A percentile compares a stretch with the other conserved stretches of the same genome.
These are phyloP conservation scores for Ampelomyces quisqualis DNA, from an alignment of 2,329 filamentous ascomycete genomes.

Conservation along the genomic window DNA sequence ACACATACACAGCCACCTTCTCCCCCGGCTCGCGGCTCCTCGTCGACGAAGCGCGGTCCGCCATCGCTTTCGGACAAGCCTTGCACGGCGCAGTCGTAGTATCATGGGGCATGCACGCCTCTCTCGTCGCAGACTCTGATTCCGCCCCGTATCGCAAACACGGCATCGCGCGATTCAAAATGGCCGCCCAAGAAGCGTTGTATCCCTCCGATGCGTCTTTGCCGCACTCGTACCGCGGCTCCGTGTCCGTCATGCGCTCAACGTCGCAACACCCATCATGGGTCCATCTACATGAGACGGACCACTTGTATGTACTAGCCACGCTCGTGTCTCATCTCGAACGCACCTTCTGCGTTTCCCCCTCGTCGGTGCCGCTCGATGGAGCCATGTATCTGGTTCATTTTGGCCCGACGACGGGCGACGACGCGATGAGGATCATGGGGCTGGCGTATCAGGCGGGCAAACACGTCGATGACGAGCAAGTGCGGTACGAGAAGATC, in stretches of 20 bases:
- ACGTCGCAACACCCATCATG: no score
- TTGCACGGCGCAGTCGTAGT: slow-evolving; percentile 77
- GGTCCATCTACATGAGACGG: no score
- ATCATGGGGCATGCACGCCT: slow-evolving; percentile 87
- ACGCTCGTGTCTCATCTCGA: slow-evolving; percentile 81
- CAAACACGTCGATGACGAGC: slow-evolving; percentile 54
- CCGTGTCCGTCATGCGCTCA: no score
- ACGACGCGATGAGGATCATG: slow-evolving; percentile 77
- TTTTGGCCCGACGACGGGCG: slow-evolving; percentile 67
- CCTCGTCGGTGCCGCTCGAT: slow-evolving; percentile 68
- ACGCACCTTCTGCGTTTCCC: slow-evolving; percentile 78
- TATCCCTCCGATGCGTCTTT: slow-evolving; percentile 54
- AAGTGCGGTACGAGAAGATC: slow-evolving; percentile 71
- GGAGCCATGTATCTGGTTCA: slow-evolving; percentile 70
- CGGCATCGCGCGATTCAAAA: slow-evolving; percentile 75
- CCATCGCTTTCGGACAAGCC: slow-evolving; percentile 37
- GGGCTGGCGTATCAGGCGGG: slow-evolving; percentile 59
- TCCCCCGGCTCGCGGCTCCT: slow-evolving; percentile 49
- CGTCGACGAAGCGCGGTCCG: slow-evolving; percentile 48
- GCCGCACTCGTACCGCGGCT: slow-evolving; percentile 60
- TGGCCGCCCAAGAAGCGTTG: slow-evolving; percentile 79
- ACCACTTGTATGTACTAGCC: slow-evolving; percentile 75
- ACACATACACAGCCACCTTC: slow-evolving; percentile 48
- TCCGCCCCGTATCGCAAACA: slow-evolving; percentile 76
- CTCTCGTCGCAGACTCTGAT: slow-evolving; percentile 87